A percentile compares a stretch with the other conserved stretches of the same genome.
These are phyloP conservation scores for Hortiboletus campestris DNA, from an alignment of 768 basidiomycete species.

Conservation along the genomic window DNA sequence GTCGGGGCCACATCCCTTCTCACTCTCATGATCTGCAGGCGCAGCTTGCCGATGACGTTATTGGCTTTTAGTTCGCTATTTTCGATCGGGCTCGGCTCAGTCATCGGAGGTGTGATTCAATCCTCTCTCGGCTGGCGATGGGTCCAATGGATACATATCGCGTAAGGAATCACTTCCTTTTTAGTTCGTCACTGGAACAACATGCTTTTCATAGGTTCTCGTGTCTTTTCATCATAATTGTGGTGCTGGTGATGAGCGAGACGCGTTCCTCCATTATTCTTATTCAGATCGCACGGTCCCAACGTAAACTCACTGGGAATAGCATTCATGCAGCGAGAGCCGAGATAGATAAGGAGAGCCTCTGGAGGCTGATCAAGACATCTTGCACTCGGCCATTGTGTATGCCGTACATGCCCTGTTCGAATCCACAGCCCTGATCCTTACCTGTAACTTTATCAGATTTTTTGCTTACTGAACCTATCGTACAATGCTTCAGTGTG, in stretches of 20 bases:
- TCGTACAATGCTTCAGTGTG: slow-evolving; percentile 72
- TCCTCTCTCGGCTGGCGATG: slow-evolving; percentile 68
- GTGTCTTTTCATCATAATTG: slow-evolving; percentile 46
- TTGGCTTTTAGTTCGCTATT: slow-evolving; percentile 60
- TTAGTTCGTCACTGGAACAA: too few species aligned
- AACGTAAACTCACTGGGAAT: slow-evolving; percentile 67
- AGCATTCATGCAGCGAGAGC: slow-evolving; percentile 54
- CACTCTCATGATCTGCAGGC: slow-evolving; percentile 38
- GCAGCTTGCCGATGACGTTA: slow-evolving; percentile 72
- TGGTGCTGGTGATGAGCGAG: slow-evolving; percentile 62
- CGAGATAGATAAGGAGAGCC: slow-evolving; percentile 57
- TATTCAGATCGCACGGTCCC: slow-evolving; percentile 55
- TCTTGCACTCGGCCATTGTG: slow-evolving; percentile 70
- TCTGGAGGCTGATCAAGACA: slow-evolving; percentile 58
- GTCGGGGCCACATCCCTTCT: not conserved
- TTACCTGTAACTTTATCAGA: slow-evolving; percentile 11
- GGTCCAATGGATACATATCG: slow-evolving; percentile 78
- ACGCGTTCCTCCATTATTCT: slow-evolving; percentile 73
- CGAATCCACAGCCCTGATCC: not conserved
- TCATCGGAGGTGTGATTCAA: slow-evolving; percentile 64
- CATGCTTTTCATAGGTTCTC: slow-evolving; percentile 41
- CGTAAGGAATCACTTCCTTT: slow-evolving; percentile 34
- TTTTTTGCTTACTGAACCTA: slow-evolving; percentile 49
- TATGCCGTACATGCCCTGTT: slow-evolving; percentile 34
- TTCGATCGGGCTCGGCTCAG: slow-evolving; percentile 60